Conservation (phyloP, 2,329 filamentous ascomycete species). For the Talaromyces sp. region DNA sequence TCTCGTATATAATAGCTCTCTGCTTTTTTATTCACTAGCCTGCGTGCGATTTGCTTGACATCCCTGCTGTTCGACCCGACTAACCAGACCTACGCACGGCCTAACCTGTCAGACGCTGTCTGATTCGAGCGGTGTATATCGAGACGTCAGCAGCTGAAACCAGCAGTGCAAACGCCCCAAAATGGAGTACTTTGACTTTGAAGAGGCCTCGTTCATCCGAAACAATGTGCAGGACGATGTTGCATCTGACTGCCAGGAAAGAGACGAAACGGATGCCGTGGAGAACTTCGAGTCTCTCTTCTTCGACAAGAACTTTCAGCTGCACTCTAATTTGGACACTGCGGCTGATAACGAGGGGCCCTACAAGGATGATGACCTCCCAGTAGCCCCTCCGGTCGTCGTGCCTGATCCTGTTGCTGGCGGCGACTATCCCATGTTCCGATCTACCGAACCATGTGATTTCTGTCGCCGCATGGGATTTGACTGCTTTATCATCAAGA, state of each 20-base stretch:
- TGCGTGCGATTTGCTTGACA: not conserved
- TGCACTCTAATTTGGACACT: slow-evolving; percentile 27
- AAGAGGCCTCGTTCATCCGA: slow-evolving; percentile 38
- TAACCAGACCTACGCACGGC: not conserved
- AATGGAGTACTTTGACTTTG: slow-evolving; percentile 47
- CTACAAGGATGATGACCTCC: not conserved
- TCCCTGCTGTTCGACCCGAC: not conserved
- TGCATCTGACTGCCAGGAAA: slow-evolving; percentile 32
- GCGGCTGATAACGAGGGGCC: slow-evolving; percentile 16
- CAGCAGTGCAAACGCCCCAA: not conserved
- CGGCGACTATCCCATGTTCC: slow-evolving; percentile 39
- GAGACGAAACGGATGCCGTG: slow-evolving; percentile 33
- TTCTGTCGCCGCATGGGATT: slow-evolving; percentile 43
- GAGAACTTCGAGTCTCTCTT: slow-evolving; percentile 38
- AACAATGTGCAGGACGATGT: slow-evolving; percentile 28
- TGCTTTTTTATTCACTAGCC: not conserved
- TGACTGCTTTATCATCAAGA: slow-evolving; percentile 42
- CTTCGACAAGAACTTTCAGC: slow-evolving; percentile 35
- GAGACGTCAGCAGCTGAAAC: not conserved
- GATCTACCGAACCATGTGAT: slow-evolving; percentile 41
- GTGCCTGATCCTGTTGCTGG: slow-evolving; percentile 12
- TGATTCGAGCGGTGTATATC: not conserved
- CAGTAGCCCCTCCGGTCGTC: slow-evolving; percentile 17
- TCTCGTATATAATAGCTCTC: not conserved
- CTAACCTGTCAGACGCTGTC: not conserved